phyloP scores from a whole-genome alignment of 306 rosid species.

The Dalbergia cochinchinensis region DNA sequence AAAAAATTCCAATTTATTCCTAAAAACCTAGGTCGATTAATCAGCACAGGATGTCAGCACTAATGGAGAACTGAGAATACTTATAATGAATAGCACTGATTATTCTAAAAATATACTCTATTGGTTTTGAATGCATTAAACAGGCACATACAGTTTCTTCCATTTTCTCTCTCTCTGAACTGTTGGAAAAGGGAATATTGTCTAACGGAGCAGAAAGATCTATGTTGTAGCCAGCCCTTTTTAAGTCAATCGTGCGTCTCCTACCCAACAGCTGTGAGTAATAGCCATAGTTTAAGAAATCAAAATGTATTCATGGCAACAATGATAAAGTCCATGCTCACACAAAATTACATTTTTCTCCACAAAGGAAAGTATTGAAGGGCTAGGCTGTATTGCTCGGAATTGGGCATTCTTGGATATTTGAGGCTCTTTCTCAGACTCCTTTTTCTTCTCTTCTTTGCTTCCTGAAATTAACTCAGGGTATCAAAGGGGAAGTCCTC shows the following conservation, averaged over 20 bases:
- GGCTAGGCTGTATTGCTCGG: slow-evolving; percentile 90
- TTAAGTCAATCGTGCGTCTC: slow-evolving; percentile 82
- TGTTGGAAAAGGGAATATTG: slow-evolving; percentile 75
- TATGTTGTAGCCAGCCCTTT: slow-evolving; percentile 88
- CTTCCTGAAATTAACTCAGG: slow-evolving; percentile 60
- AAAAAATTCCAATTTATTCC: slow-evolving; percentile 83
- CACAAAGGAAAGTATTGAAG: slow-evolving; percentile 84
- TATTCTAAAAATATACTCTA: slow-evolving; percentile 3
- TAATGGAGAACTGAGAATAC: slow-evolving; percentile 14
- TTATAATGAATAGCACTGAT: background rate
- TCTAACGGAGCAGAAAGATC: slow-evolving; percentile 94
- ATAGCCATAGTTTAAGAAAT: slow-evolving; percentile 38
- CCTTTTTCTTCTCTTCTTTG: slow-evolving; percentile 58
- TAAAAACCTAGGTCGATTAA: slow-evolving; percentile 64
- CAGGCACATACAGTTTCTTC: slow-evolving; percentile 80
- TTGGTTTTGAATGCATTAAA: slow-evolving; percentile 28
- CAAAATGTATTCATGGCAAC: slow-evolving; percentile 38
- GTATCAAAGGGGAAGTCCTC: slow-evolving; percentile 45
- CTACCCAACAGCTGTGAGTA: slow-evolving; percentile 81
- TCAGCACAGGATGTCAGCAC: slow-evolving; percentile 28
- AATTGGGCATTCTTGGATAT: slow-evolving; percentile 86
- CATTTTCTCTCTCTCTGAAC: slow-evolving; percentile 74
- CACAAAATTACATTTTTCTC: slow-evolving; percentile 90
- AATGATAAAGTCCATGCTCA: slow-evolving; percentile 46
- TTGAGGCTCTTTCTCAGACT: slow-evolving; percentile 60